A percentile compares a stretch with the other conserved stretches of the same genome.
Evolutionary conservation across 2,329 filamentous ascomycete species (phyloP).

Genomic region (Colletotrichum sp.): DNA sequence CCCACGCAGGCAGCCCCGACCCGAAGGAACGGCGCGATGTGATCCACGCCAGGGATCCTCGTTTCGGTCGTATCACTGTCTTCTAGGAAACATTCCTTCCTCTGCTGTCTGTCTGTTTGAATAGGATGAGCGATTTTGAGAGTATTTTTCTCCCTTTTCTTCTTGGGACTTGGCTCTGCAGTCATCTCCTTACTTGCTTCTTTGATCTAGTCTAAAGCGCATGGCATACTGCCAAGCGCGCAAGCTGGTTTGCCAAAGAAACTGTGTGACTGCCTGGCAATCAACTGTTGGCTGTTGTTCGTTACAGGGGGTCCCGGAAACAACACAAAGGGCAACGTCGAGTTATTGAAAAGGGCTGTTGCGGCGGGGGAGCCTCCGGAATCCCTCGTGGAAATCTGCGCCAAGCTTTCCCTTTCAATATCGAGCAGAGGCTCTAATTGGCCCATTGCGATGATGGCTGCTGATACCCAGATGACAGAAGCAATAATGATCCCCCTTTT

Average conservation of each 20-base stretch:
- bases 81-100: neutral
- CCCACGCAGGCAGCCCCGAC: neutral
- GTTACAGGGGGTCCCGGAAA: neutral
- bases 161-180: neutral
- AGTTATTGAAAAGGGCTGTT: neutral
- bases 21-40: neutral
- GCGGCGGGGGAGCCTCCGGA: conserved; percentile 8
- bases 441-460: neutral
- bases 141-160: neutral
- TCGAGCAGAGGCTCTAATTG: neutral
- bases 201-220: neutral
- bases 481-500: neutral
- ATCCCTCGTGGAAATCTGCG: neutral
- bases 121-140: neutral
- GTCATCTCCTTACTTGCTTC: neutral
- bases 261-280: neutral
- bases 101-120: neutral
- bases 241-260: neutral
- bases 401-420: conserved; percentile 5
- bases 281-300: neutral
- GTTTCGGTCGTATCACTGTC: neutral
- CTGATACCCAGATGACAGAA: neutral
- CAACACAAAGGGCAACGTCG: neutral
- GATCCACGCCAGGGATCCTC: neutral
- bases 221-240: neutral